A percentile compares a stretch with the other conserved stretches of the same genome.
These are phyloP conservation scores for Ramaria rubella DNA, from an alignment of 768 basidiomycete genomes.

Conservation along the genomic window DNA sequence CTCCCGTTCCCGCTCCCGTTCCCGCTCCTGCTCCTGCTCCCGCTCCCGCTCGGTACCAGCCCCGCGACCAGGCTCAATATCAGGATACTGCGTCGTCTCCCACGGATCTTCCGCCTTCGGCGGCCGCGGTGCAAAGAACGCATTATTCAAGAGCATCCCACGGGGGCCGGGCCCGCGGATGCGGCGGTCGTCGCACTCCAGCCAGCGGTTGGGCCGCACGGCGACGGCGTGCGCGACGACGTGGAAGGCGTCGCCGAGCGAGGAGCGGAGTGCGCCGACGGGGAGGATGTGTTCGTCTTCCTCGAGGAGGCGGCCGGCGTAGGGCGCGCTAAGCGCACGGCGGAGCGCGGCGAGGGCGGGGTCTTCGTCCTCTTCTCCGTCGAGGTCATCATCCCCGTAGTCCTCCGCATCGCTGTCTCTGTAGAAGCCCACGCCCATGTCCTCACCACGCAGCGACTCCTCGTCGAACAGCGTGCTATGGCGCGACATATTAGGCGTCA, in stretches of 20 bases:
- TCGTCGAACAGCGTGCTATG: not conserved
- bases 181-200: constrained; percentile 8
- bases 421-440: not conserved
- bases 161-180: not conserved
- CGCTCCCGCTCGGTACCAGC: too few species aligned
- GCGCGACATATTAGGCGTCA: constrained; percentile 12
- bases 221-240: constrained; percentile 14
- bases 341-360: constrained; percentile 40
- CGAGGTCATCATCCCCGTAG: not conserved
- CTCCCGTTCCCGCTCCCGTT: not conserved
- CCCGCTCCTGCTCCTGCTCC: constrained; percentile 46
- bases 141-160: not conserved
- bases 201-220: constrained; percentile 16
- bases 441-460: not conserved
- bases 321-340: constrained; percentile 14
- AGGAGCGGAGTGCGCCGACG: constrained; percentile 18
- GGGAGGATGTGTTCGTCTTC: constrained; percentile 15
- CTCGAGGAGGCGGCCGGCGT: constrained; percentile 16
- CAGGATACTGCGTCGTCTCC: constrained; percentile 15
- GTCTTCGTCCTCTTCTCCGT: constrained; percentile 1
- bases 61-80: not conserved
- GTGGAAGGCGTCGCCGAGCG: constrained; percentile 16
- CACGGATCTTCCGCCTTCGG: constrained; percentile 11
- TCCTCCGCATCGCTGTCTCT: not conserved
- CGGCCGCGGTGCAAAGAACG: not conserved